Conservation (phyloP, 192 early-diverging fungal genomes). For the Coemansia sp. region DNA sequence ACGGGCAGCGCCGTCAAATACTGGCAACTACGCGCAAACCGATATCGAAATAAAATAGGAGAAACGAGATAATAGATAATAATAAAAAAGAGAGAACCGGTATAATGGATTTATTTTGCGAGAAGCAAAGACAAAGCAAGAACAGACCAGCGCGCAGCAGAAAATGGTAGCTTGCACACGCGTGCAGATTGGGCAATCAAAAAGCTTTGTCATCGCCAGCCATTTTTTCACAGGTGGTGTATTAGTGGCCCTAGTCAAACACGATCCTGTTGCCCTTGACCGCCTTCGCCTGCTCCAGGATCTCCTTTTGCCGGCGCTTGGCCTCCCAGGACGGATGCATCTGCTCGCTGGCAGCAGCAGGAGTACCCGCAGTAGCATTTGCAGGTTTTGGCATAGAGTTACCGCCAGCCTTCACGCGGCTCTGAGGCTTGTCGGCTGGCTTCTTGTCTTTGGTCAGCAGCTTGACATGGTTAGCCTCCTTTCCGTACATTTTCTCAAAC, state of each 20-base stretch:
- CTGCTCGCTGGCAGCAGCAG: background rate
- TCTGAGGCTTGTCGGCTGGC: constrained; percentile 20
- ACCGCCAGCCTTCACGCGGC: constrained; percentile 11
- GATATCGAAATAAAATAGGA: background rate
- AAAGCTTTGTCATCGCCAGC: too few species aligned
- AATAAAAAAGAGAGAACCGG: background rate
- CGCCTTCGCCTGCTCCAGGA: constrained; percentile 42
- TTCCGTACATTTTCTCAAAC: constrained; percentile 52
- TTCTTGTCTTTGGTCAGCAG: constrained; percentile 46
- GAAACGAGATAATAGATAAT: background rate
- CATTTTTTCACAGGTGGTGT: too few species aligned
- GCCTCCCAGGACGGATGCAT: constrained; percentile 49
- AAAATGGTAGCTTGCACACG: too few species aligned
- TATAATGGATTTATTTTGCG: too few species aligned
- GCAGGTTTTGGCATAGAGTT: constrained; percentile 3
- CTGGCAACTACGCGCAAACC: background rate
- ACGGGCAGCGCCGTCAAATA: too few species aligned
- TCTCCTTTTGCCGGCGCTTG: constrained; percentile 42
- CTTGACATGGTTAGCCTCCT: constrained; percentile 59
- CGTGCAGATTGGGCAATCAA: too few species aligned
- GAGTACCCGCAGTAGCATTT: constrained; percentile 3
- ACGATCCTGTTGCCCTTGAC: constrained; percentile 54
- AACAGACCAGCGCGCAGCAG: too few species aligned
- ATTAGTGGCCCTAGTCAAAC: constrained; percentile 11
- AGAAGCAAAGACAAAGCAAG: too few species aligned